Evolutionary conservation across 2,329 filamentous ascomycete genomes (phyloP).

Genomic region (Colletotrichum liriopes): DNA sequence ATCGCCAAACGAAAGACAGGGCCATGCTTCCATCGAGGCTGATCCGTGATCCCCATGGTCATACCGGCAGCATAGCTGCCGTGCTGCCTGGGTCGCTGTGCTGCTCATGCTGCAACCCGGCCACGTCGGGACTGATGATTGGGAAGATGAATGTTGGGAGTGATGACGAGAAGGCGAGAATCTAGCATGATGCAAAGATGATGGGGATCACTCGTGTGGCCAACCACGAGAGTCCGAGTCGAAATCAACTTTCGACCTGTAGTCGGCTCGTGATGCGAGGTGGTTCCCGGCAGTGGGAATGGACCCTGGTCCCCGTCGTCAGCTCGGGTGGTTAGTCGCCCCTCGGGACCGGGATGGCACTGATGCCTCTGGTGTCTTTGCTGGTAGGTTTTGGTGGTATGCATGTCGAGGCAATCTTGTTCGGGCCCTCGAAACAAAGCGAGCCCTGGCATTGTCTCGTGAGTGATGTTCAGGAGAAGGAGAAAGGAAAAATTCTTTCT

Average conservation of each 20-base stretch:
- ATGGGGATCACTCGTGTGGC: not conserved
- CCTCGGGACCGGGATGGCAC: slow-evolving; percentile 29
- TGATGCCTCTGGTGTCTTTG: slow-evolving; percentile 25
- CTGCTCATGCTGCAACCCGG: slow-evolving; percentile 11
- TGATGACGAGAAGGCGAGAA: not conserved
- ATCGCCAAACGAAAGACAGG: slow-evolving; percentile 6
- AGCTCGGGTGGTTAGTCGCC: slow-evolving; percentile 17
- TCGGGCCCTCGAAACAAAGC: slow-evolving; percentile 39
- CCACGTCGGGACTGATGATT: slow-evolving; percentile 14
- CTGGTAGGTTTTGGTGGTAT: slow-evolving; percentile 24
- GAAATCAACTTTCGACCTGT: not conserved
- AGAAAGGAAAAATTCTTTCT: slow-evolving; percentile 19
- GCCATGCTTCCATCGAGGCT: slow-evolving; percentile 24
- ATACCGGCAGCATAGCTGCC: slow-evolving; percentile 19
- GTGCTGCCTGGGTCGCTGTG: slow-evolving; percentile 10
- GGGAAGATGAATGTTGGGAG: not conserved
- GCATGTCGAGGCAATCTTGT: slow-evolving; percentile 37
- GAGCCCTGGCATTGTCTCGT: slow-evolving; percentile 39
- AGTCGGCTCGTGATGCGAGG: not conserved
- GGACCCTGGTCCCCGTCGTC: slow-evolving; percentile 5
- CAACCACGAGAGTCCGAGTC: slow-evolving; percentile 1
- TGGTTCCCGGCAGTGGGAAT: slow-evolving; percentile 11
- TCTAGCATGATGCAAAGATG: not conserved
- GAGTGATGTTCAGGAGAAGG: slow-evolving; percentile 31
- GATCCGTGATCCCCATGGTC: slow-evolving; percentile 11